Evolutionary conservation across 2,329 filamentous ascomycete species (phyloP).

Genomic region (Penicillium oxalicum): DNA sequence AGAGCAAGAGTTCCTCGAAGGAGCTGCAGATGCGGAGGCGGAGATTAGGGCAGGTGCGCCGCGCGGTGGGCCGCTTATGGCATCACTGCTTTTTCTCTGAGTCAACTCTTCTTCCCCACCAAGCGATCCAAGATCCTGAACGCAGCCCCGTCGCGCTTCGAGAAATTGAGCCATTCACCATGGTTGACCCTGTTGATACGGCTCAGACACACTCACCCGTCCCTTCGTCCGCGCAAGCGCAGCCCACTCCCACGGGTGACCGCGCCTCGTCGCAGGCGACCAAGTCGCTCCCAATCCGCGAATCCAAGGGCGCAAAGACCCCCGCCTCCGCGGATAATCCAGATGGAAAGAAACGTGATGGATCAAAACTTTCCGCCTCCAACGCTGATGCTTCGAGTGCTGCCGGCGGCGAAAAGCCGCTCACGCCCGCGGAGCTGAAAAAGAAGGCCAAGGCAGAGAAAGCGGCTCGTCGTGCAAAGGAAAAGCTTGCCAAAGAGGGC

Average conservation of each 20-base stretch:
- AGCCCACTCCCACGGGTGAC: slow-evolving; percentile 16
- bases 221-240: slow-evolving; percentile 13
- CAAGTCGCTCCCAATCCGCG: slow-evolving; percentile 21
- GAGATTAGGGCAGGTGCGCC: slow-evolving; percentile 22
- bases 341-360: slow-evolving; percentile 21
- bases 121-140: slow-evolving; percentile 23
- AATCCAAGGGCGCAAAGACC: slow-evolving; percentile 19
- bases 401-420: slow-evolving; percentile 27
- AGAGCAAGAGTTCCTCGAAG: neutral
- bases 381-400: slow-evolving; percentile 18
- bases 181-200: slow-evolving; percentile 24
- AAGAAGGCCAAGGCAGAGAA: slow-evolving; percentile 88
- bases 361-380: slow-evolving; percentile 16
- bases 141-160: slow-evolving; percentile 12
- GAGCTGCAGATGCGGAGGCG: slow-evolving; percentile 9
- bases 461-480: slow-evolving; percentile 71
- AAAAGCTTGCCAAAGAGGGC: slow-evolving; percentile 52
- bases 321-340: slow-evolving; percentile 20
- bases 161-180: slow-evolving; percentile 19
- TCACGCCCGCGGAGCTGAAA: slow-evolving; percentile 66
- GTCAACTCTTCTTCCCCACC: slow-evolving; percentile 27
- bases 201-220: slow-evolving; percentile 14
- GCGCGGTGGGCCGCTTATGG: slow-evolving; percentile 27
- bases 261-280: slow-evolving; percentile 11
- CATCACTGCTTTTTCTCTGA: slow-evolving; percentile 31